Percentiles rank a stretch among this genome's conserved stretches.
Evolutionary conservation across 306 rosid genomes (phyloP).

Genomic region (Glycyrrhiza uralensis): DNA sequence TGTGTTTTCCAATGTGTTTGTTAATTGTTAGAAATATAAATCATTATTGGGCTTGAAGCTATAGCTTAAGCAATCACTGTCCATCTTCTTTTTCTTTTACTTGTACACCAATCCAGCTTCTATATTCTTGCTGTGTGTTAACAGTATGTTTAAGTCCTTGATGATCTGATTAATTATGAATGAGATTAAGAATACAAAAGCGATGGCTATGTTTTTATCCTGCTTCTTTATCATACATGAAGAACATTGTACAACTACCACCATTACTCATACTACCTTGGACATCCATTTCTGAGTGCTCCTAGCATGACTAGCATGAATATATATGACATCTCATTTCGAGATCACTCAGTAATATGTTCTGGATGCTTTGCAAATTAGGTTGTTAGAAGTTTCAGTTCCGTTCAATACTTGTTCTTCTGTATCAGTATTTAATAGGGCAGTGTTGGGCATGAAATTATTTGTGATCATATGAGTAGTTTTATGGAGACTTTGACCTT

Average conservation of each 20-base stretch:
- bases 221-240: neutral
- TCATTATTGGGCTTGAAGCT: neutral
- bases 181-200: neutral
- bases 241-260: neutral
- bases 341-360: neutral
- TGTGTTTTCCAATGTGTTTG: neutral
- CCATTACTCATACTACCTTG: neutral
- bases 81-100: neutral
- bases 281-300: neutral
- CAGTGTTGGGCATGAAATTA: neutral
- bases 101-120: neutral
- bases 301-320: neutral
- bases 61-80: neutral
- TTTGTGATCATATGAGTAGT: neutral
- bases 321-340: neutral
- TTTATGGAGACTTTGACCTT: conserved; percentile 5
- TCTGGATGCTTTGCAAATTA: neutral
- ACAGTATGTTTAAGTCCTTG: neutral
- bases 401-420: neutral
- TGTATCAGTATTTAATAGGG: neutral
- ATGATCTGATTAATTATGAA: neutral
- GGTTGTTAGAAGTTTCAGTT: neutral
- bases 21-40: neutral
- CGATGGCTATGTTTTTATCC: neutral
- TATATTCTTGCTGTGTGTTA: neutral